phyloP scores from a whole-genome alignment of 108 stramenopile species.

The Nitzschia sp. region DNA sequence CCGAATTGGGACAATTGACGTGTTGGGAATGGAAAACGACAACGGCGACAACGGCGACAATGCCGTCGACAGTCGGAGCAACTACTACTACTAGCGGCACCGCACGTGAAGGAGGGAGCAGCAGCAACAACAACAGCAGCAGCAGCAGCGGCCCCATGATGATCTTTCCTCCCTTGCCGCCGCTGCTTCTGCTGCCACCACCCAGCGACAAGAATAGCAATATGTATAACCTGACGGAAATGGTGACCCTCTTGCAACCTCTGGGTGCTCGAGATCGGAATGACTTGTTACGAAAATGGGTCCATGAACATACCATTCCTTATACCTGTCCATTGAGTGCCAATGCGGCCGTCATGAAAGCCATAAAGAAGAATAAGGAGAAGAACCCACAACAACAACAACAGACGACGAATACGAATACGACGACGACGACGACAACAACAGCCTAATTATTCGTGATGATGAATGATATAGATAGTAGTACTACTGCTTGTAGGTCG shows the following conservation, averaged over 20 bases:
- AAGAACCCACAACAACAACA: too few species aligned
- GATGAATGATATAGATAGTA: too few species aligned
- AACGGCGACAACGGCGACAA: background rate
- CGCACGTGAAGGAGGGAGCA: too few species aligned
- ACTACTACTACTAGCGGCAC: background rate
- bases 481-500: too few species aligned
- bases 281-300: slow-evolving; percentile 6
- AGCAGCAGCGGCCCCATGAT: too few species aligned
- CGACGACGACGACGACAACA: too few species aligned
- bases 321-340: slow-evolving; percentile 4
- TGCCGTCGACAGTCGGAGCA: too few species aligned
- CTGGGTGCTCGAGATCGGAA: background rate
- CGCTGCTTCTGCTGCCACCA: background rate
- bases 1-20: background rate
- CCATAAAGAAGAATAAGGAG: background rate
- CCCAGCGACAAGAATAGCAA: background rate
- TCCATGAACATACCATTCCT: background rate
- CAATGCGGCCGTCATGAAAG: slow-evolving; percentile 12
- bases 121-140: too few species aligned
- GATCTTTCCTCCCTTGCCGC: background rate
- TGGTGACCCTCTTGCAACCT: background rate
- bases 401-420: too few species aligned
- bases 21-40: slow-evolving; percentile 3
- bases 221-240: background rate
- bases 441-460: too few species aligned